Percentiles rank a stretch among this genome's conserved stretches.
Conservation (phyloP, 2,329 filamentous ascomycete genomes). For the Colletotrichum limetticola region DNA sequence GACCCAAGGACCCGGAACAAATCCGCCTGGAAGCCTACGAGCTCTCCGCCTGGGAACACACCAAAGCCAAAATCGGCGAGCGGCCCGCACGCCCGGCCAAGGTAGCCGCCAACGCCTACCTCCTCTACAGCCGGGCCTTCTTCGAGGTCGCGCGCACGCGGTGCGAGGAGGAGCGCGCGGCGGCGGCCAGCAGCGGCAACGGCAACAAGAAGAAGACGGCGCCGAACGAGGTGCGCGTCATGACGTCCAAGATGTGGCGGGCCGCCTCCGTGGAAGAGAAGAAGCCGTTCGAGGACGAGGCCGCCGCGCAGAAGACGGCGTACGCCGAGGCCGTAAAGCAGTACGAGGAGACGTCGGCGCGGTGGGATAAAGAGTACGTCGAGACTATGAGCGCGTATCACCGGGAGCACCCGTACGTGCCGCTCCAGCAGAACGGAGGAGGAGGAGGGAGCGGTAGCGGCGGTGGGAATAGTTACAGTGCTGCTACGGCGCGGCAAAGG, state of each 20-base stretch:
- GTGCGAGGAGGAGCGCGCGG: constrained; percentile 71
- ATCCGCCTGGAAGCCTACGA: constrained; percentile 68
- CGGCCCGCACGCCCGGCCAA: constrained; percentile 79
- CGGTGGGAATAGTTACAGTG: neutral
- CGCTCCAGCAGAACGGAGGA: constrained; percentile 42
- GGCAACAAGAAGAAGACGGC: constrained; percentile 70
- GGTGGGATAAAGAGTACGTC: constrained; percentile 78
- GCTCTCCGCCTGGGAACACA: constrained; percentile 60
- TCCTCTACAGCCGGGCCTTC: constrained; percentile 85
- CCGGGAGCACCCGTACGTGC: constrained; percentile 59
- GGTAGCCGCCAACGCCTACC: constrained; percentile 84
- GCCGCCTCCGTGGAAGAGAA: constrained; percentile 76
- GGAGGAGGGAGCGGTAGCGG: neutral
- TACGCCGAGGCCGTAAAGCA: constrained; percentile 68
- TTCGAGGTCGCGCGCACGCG: constrained; percentile 70
- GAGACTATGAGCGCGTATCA: constrained; percentile 64
- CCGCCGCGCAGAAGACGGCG: constrained; percentile 74
- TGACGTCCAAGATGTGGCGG: constrained; percentile 92
- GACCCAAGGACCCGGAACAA: constrained; percentile 59
- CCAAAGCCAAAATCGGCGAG: constrained; percentile 73
- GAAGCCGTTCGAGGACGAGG: constrained; percentile 81
- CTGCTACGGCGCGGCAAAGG: neutral
- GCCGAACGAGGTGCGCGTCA: constrained; percentile 85
- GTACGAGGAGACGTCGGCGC: constrained; percentile 70
- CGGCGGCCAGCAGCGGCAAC: no score